phyloP scores from a whole-genome alignment of 1,284 basidiomycete genomes.

The Marasmius oreades region DNA sequence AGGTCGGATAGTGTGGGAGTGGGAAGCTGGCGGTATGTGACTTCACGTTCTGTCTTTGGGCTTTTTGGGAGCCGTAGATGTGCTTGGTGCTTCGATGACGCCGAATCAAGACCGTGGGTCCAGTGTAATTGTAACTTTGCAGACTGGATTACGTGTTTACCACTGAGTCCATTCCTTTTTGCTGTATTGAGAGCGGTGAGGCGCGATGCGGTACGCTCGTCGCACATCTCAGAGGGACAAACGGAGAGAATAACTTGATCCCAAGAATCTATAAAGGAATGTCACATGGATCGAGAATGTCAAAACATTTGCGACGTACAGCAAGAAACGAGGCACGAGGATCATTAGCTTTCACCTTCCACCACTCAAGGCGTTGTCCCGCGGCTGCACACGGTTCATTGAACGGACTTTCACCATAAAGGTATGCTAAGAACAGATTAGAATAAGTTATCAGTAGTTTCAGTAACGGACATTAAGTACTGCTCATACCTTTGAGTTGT shows the following conservation, averaged over 20 bases:
- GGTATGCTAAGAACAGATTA: background rate
- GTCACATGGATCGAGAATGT: background rate
- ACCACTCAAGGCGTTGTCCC: background rate
- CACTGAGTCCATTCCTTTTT: slow-evolving; percentile 12
- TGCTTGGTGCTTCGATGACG: background rate
- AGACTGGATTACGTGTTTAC: slow-evolving; percentile 10
- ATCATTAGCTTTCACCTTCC: background rate
- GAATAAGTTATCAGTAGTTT: background rate
- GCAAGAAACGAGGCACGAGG: background rate
- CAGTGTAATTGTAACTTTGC: slow-evolving; percentile 13
- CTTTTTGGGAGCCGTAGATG: background rate
- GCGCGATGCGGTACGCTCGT: slow-evolving; percentile 15
- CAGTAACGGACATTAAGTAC: background rate
- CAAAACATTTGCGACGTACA: background rate
- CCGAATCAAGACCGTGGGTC: slow-evolving; percentile 11
- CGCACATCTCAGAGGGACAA: slow-evolving; percentile 17
- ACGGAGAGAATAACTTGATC: slow-evolving; percentile 14
- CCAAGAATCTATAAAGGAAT: slow-evolving; percentile 8
- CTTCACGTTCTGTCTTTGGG: background rate
- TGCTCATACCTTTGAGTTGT: background rate
- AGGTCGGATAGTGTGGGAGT: background rate
- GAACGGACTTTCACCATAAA: background rate
- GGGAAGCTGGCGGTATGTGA: background rate
- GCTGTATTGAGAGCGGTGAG: slow-evolving; percentile 13
- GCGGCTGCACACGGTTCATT: background rate